A percentile compares a stretch with the other conserved stretches of the same genome.
Conservation (phyloP, 805 yeast genomes). For the Ogataea nonfermentans region DNA sequence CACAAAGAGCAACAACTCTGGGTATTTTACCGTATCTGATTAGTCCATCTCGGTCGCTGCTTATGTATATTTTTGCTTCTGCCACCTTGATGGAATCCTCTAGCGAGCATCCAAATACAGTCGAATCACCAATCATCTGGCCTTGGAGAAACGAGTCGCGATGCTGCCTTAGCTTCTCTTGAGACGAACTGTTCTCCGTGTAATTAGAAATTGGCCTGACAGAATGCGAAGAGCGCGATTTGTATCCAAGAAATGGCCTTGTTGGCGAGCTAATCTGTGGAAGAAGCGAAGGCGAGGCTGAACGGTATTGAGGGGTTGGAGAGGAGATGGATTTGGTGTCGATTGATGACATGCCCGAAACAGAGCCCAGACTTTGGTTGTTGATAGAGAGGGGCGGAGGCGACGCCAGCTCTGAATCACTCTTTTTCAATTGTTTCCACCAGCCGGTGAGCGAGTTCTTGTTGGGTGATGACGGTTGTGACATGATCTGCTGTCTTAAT, state of each 20-base stretch:
- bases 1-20: slow-evolving; percentile 93
- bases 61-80: slow-evolving; percentile 67
- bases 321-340: slow-evolving; percentile 13
- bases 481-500: slow-evolving; percentile 11
- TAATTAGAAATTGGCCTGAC: slow-evolving; percentile 34
- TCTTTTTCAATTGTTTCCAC: slow-evolving; percentile 32
- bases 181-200: slow-evolving; percentile 32
- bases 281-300: slow-evolving; percentile 16
- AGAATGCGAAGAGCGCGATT: slow-evolving; percentile 49
- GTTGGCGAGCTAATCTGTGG: slow-evolving; percentile 33
- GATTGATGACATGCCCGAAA: slow-evolving; percentile 9
- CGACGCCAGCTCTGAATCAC: slow-evolving; percentile 16
- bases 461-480: slow-evolving; percentile 30
- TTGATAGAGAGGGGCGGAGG: slow-evolving; percentile 13
- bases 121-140: slow-evolving; percentile 46
- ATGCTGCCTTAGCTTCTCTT: slow-evolving; percentile 40
- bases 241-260: slow-evolving; percentile 49
- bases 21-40: slow-evolving; percentile 88
- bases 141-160: slow-evolving; percentile 48
- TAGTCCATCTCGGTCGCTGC: slow-evolving; percentile 60
- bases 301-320: slow-evolving; percentile 12
- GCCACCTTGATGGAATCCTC: slow-evolving; percentile 71
- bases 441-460: slow-evolving; percentile 28
- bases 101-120: slow-evolving; percentile 80
- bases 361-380: slow-evolving; percentile 3